Conservation (phyloP, 495 filamentous ascomycete genomes). For the Neurospora sp. region DNA sequence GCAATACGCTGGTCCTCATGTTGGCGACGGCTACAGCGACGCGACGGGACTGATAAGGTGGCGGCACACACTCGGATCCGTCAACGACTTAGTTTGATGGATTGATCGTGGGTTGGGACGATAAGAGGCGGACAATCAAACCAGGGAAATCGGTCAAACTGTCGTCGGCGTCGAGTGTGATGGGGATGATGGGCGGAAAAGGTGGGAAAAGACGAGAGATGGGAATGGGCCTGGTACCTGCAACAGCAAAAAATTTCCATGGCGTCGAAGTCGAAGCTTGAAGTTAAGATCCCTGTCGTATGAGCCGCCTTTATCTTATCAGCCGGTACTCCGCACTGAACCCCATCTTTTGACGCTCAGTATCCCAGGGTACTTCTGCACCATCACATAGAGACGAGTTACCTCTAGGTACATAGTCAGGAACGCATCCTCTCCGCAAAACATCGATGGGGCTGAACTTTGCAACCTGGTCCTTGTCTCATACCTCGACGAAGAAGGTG, state of each 20-base stretch:
- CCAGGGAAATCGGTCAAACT: not conserved
- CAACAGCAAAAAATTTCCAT: slow-evolving; percentile 2
- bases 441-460: not conserved
- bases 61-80: not conserved
- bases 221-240: slow-evolving; percentile 8
- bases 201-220: not conserved
- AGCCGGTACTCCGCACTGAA: not conserved
- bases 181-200: not conserved
- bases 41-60: not conserved
- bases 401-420: not conserved
- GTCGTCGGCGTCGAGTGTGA: not conserved
- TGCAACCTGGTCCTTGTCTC: not conserved
- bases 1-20: slow-evolving; percentile 22
- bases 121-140: not conserved
- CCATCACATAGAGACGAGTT: not conserved
- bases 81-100: not conserved
- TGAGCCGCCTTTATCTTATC: not conserved
- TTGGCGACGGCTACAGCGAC: slow-evolving; percentile 7
- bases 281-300: not conserved
- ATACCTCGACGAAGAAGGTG: not conserved
- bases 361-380: not conserved
- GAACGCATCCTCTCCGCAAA: not conserved
- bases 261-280: not conserved
- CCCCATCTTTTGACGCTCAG: not conserved
- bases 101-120: not conserved